Conservation (phyloP, 164 flowering plant genomes). For the Vitis amurensis region DNA sequence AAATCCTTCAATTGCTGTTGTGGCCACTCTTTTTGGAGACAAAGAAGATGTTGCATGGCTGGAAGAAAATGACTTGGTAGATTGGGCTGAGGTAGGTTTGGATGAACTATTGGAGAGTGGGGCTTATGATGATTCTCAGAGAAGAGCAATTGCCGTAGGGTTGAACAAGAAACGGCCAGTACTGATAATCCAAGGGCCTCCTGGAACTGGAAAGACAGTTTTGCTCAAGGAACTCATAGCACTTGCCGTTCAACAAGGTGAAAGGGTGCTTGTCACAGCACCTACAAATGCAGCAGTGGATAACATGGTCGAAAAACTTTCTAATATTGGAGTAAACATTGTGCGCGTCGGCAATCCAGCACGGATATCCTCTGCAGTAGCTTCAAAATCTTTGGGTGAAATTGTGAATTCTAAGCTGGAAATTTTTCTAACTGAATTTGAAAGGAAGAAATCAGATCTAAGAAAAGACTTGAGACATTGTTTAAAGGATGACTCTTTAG, state of each 20-base stretch:
- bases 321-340: slow-evolving; percentile 55
- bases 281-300: slow-evolving; percentile 97
- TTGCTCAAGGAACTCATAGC: slow-evolving; percentile 69
- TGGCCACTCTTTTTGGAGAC: slow-evolving; percentile 83
- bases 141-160: slow-evolving; percentile 69
- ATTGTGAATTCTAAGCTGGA: slow-evolving; percentile 71
- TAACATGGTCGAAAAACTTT: slow-evolving; percentile 89
- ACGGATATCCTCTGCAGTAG: slow-evolving; percentile 71
- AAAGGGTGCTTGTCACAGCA: slow-evolving; percentile 89
- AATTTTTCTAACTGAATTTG: slow-evolving; percentile 52
- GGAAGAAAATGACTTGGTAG: slow-evolving; percentile 53
- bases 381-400: slow-evolving; percentile 74
- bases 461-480: slow-evolving; percentile 75
- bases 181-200: slow-evolving; percentile 80
- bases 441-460: slow-evolving; percentile 80
- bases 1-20: slow-evolving; percentile 71
- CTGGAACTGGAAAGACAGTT: slow-evolving; percentile 91
- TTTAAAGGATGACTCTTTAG: slow-evolving; percentile 82
- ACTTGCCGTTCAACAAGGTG: slow-evolving; percentile 75
- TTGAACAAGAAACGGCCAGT: slow-evolving; percentile 78
- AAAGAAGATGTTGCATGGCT: slow-evolving; percentile 64
- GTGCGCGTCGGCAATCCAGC: slow-evolving; percentile 96
- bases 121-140: slow-evolving; percentile 64
- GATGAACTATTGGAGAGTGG: slow-evolving; percentile 29
- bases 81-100: slow-evolving; percentile 54